Evolutionary conservation across 768 basidiomycete genomes (phyloP).

Genomic region (Termitomyces sp.): DNA sequence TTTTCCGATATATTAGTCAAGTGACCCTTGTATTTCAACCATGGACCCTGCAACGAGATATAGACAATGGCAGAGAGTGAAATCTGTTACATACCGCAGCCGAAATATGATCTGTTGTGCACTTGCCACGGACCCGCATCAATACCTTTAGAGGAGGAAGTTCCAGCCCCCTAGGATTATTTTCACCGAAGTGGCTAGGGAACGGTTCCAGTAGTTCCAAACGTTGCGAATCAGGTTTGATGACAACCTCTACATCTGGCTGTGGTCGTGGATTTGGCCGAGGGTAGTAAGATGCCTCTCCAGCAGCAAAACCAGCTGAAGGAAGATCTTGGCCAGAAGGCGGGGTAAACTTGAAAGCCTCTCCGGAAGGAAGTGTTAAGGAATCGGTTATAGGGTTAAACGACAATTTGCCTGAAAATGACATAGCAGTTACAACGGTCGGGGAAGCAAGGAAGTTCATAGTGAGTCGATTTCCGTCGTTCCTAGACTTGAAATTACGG

Average conservation of each 20-base stretch:
- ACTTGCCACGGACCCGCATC: constrained; percentile 94
- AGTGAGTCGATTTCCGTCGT: constrained; percentile 91
- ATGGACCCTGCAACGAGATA: constrained; percentile 66
- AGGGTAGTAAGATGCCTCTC: constrained; percentile 76
- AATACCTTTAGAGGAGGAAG: constrained; percentile 80
- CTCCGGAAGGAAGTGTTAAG: constrained; percentile 62
- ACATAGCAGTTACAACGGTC: constrained; percentile 95
- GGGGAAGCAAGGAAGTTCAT: constrained; percentile 99
- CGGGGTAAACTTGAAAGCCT: constrained; percentile 78
- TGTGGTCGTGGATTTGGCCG: constrained; percentile 67
- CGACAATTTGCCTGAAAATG: constrained; percentile 88
- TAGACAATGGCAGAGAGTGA: background rate
- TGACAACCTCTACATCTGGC: constrained; percentile 74
- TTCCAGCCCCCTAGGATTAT: constrained; percentile 59
- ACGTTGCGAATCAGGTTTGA: constrained; percentile 76
- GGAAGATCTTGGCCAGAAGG: constrained; percentile 88
- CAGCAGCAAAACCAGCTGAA: constrained; percentile 73
- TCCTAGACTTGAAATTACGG: constrained; percentile 85
- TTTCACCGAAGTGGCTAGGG: constrained; percentile 62
- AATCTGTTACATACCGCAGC: constrained; percentile 67
- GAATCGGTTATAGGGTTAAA: constrained; percentile 92
- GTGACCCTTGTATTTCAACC: constrained; percentile 99
- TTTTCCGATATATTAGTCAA: constrained; percentile 96
- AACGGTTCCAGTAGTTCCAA: constrained; percentile 89
- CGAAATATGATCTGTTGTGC: constrained; percentile 98